Conservation (phyloP, 1,139 yeast species). For the Saccharomyces hybrid region DNA sequence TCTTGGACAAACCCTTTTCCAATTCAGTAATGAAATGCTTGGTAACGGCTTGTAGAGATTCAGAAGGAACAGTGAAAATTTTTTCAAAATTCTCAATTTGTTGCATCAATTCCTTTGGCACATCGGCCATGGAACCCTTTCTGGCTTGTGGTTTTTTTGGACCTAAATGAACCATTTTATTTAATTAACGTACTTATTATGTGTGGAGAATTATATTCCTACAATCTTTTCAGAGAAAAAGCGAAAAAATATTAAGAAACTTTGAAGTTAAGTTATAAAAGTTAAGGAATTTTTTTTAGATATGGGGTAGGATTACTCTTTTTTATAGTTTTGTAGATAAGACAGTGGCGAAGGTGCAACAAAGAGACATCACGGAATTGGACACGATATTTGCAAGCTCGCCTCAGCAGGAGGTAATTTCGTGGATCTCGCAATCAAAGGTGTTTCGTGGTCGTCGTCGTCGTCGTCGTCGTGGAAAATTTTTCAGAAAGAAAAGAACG, state of each 20-base stretch:
- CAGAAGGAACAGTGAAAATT: constrained; percentile 58
- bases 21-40: constrained; percentile 64
- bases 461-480: not conserved
- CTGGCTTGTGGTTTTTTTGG: constrained; percentile 79
- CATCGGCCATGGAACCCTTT: constrained; percentile 70
- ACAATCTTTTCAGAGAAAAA: not conserved
- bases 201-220: not conserved
- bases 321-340: not conserved
- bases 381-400: not conserved
- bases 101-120: constrained; percentile 54
- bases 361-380: not conserved
- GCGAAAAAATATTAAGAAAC: not conserved
- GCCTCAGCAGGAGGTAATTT: not conserved
- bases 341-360: not conserved
- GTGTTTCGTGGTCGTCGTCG: not conserved
- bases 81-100: constrained; percentile 54
- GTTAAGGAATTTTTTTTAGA: not conserved
- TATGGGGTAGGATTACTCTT: not conserved
- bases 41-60: no score
- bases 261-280: not conserved
- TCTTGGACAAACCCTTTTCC: constrained; percentile 64
- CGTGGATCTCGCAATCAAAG: not conserved
- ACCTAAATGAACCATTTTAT: constrained; percentile 69
- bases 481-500: not conserved
- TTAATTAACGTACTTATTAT: not conserved